Evolutionary conservation across 148 eudicot genomes (phyloP).

Genomic region (Rheum nobile): DNA sequence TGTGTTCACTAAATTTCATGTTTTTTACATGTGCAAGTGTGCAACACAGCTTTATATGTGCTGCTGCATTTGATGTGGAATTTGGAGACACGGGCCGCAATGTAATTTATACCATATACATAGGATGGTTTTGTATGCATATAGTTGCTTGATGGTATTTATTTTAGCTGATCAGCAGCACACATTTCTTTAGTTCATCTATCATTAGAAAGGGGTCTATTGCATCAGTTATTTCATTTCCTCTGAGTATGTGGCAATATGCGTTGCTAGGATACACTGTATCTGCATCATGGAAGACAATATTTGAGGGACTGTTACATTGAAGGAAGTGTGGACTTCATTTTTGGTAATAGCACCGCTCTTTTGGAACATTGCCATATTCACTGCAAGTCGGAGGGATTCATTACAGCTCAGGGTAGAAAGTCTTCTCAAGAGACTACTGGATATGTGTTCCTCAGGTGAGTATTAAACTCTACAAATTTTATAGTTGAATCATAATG

Average conservation of each 20-base stretch:
- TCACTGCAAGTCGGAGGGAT: constrained; percentile 91
- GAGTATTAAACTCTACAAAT: constrained; percentile 3
- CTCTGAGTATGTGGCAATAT: not conserved
- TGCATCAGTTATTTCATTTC: not conserved
- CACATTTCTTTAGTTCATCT: not conserved
- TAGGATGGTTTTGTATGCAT: not conserved
- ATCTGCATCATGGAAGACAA: constrained; percentile 88
- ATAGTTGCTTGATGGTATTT: not conserved
- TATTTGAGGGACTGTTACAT: constrained; percentile 87
- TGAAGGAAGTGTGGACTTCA: constrained; percentile 96
- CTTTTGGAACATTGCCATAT: constrained; percentile 96
- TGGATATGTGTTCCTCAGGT: constrained; percentile 95
- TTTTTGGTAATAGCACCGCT: constrained; percentile 96
- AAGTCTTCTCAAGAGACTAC: constrained; percentile 93
- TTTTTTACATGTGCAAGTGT: not conserved
- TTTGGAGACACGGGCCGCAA: not conserved
- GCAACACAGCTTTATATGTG: not conserved
- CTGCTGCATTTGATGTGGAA: not conserved
- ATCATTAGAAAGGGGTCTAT: not conserved
- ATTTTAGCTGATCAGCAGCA: not conserved
- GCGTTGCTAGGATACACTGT: constrained; percentile 62
- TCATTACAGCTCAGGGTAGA: constrained; percentile 89
- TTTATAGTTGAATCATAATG: not conserved
- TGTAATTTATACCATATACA: not conserved
- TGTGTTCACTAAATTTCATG: not conserved